Percentiles rank a stretch among this genome's conserved stretches.
These are phyloP conservation scores for Eutrema yunnanense DNA, from an alignment of 345 rosid genomes.

Conservation along the genomic window DNA sequence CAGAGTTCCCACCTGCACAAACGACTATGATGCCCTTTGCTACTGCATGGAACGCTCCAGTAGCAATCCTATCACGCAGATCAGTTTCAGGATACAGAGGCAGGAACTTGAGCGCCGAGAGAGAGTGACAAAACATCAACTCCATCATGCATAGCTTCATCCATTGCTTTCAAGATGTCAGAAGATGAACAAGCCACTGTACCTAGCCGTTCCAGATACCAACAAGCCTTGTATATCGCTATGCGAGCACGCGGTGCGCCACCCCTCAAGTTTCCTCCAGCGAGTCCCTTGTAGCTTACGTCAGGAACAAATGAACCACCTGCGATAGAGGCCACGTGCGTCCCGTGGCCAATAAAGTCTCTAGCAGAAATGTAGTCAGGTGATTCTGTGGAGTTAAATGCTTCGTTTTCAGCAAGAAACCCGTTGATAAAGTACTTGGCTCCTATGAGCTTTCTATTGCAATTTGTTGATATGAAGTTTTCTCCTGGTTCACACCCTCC, in stretches of 20 bases:
- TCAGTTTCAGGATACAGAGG: constrained; percentile 22
- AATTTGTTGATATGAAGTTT: neutral
- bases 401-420: constrained; percentile 33
- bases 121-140: constrained; percentile 45
- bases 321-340: constrained; percentile 39
- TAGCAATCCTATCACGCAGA: constrained; percentile 29
- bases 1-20: constrained; percentile 30
- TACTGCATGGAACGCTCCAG: constrained; percentile 47
- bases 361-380: constrained; percentile 40
- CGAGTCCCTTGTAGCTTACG: constrained; percentile 40
- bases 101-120: constrained; percentile 34
- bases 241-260: constrained; percentile 44
- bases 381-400: constrained; percentile 31
- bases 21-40: constrained; percentile 33
- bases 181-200: constrained; percentile 19
- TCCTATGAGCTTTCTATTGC: constrained; percentile 53
- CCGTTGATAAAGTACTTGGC: constrained; percentile 46
- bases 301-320: constrained; percentile 44
- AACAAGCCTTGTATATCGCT: constrained; percentile 52
- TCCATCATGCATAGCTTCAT: constrained; percentile 49
- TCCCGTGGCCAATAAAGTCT: constrained; percentile 50
- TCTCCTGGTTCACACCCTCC: constrained; percentile 30
- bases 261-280: constrained; percentile 37
- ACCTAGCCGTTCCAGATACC: constrained; percentile 21
- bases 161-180: constrained; percentile 47